These are phyloP conservation scores for Rhizophlyctis rosea DNA, from an alignment of 192 early-diverging fungal species.

Conservation along the genomic window DNA sequence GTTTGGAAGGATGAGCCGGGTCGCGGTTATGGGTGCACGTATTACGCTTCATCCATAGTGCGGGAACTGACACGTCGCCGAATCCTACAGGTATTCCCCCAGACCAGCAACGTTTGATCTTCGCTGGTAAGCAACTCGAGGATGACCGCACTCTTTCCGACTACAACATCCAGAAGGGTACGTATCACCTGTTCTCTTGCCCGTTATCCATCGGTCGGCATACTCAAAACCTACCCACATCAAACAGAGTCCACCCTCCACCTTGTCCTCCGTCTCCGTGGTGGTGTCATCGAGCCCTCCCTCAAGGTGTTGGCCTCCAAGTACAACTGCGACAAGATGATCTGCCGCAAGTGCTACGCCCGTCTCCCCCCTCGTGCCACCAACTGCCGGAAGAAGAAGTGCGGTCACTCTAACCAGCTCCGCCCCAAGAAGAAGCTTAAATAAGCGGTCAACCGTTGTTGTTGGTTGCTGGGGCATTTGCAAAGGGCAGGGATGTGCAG, in stretches of 20 bases:
- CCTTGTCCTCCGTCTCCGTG: conserved; percentile 94
- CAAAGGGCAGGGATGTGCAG: too few species aligned
- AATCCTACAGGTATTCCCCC: conserved; percentile 80
- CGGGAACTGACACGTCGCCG: too few species aligned
- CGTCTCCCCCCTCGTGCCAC: conserved; percentile 98
- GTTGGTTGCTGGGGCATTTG: too few species aligned
- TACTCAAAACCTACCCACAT: too few species aligned
- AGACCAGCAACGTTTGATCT: conserved; percentile 99
- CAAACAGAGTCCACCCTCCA: conserved; percentile 91
- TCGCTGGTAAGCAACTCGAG: conserved; percentile 99
- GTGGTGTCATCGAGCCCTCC: conserved; percentile 98
- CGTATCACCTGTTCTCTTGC: conserved; percentile 12
- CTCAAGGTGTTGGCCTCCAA: conserved; percentile 97
- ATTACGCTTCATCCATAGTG: too few species aligned
- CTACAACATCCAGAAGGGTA: conserved; percentile 99
- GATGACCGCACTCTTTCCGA: conserved; percentile 96
- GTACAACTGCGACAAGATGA: conserved; percentile 99
- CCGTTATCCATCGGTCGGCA: background rate
- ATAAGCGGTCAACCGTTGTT: too few species aligned
- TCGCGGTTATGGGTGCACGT: too few species aligned
- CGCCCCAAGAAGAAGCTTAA: conserved; percentile 72
- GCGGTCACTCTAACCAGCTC: conserved; percentile 98
- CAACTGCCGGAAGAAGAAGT: conserved; percentile 99
- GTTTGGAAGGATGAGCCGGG: too few species aligned
- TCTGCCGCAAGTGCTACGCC: conserved; percentile 99